Evolutionary conservation across 257 asterid species (phyloP).

Genomic region (Solanum medicagineum): DNA sequence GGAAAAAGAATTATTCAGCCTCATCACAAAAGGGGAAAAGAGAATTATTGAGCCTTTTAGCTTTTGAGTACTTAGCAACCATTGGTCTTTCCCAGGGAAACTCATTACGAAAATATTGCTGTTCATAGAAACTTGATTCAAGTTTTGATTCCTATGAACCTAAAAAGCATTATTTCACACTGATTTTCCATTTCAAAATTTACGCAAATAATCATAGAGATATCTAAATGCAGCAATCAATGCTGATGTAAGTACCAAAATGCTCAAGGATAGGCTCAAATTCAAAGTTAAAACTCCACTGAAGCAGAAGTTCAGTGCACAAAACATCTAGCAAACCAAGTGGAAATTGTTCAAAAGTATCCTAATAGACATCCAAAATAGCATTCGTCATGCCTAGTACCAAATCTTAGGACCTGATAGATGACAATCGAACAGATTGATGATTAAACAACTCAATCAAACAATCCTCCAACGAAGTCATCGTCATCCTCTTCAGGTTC

Average conservation of each 20-base stretch:
- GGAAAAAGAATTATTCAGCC: neutral
- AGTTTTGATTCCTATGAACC: neutral
- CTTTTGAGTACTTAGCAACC: neutral
- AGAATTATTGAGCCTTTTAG: neutral
- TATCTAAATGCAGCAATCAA: neutral
- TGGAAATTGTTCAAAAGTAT: neutral
- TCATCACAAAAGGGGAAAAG: neutral
- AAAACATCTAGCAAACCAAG: neutral
- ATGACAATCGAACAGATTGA: neutral
- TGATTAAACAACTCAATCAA: slow-evolving; percentile 5
- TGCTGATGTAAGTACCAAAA: neutral
- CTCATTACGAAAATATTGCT: neutral
- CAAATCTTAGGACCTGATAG: neutral
- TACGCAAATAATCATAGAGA: neutral
- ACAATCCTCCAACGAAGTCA: slow-evolving; percentile 5
- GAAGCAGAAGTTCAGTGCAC: neutral
- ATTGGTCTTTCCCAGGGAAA: neutral
- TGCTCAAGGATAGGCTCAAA: neutral
- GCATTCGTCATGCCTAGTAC: neutral
- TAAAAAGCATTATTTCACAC: neutral
- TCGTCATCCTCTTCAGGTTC: slow-evolving; percentile 22
- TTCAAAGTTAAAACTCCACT: neutral
- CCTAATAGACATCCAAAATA: neutral
- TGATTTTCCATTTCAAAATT: neutral
- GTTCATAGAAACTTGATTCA: neutral